Percentiles rank a stretch among this genome's conserved stretches.
Evolutionary conservation across 108 stramenopile species (phyloP).

Genomic region (Stephanodiscus minutulus): DNA sequence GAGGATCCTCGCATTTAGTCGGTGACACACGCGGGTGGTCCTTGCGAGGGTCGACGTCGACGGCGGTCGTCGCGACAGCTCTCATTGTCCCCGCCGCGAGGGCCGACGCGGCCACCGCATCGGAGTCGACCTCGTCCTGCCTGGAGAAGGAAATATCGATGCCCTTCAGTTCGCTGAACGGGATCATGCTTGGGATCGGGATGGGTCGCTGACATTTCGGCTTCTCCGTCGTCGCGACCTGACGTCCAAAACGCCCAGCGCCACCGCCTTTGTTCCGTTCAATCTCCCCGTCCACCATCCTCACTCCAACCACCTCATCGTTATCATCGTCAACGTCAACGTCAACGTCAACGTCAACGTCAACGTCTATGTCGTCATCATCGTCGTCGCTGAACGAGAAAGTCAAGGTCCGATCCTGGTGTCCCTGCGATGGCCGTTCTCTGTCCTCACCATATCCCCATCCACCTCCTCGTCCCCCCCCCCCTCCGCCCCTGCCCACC

Average conservation of each 20-base stretch:
- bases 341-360: no score
- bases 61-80: neutral
- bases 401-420: neutral
- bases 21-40: neutral
- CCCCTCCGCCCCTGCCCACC: neutral
- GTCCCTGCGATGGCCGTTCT: neutral
- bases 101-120: neutral
- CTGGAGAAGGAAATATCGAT: neutral
- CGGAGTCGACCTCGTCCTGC: neutral
- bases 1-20: neutral
- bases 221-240: neutral
- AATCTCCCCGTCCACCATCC: neutral
- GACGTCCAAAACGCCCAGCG: neutral
- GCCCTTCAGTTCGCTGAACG: conserved; percentile 1
- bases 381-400: conserved; percentile 10
- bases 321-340: neutral
- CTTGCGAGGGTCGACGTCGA: neutral
- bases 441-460: neutral
- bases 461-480: neutral
- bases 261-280: neutral
- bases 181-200: neutral
- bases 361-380: neutral
- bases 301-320: neutral
- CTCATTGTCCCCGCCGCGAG: neutral
- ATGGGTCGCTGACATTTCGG: neutral